Evolutionary conservation across 257 asterid genomes (phyloP), one percentile per base, ranked within the genome.

Genomic region (Gentiana macrophylla): DNA sequence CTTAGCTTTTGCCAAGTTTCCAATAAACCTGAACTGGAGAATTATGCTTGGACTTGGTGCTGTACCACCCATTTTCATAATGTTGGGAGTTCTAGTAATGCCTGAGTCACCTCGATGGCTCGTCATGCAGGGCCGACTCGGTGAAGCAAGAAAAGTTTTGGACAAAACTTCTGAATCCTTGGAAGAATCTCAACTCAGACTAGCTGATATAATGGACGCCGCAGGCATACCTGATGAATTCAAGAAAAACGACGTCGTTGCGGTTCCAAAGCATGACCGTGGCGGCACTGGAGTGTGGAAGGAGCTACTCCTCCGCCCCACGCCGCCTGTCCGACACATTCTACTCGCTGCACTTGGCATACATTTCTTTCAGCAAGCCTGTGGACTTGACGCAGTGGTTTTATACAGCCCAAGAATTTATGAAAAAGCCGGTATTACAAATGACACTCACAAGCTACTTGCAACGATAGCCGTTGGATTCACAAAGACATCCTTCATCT

Each of bases 401-500:
- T 10, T 71, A 32, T 71, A 71, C 37, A 66, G 73, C 47, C 70
- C 72, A 1, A 71, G 60, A 12, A 71, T 71, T 12, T 71, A 62
- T 6, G 69, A 68, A 3, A 68, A 69, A 33, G 78, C 78, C 0
- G 74, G 78, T 1, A 54, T 73, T 32, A 64, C 52, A 1, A 63
- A 54, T 1, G 69, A 62, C 8, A 62, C 47, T 1, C 64, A 76
- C 6, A 68, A 66, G 57, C 70, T 80, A 2, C 76, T 83, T 3
- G 82, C 84, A 5, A 78, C 89, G 0, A 73, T 83, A 1, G 86
- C 84, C 10, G 83, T 80, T 2, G 88, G 94, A 11, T 12, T 71
- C 1, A 53, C 78, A 24, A 80, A 80, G 60, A 83, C 85, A 1
- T 0, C 65, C 1, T 80, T 72, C 67, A 60, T 76, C 46, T 51